Conservation (phyloP, 352 stramenopile genomes). For the Aphanomyces stellatus region DNA sequence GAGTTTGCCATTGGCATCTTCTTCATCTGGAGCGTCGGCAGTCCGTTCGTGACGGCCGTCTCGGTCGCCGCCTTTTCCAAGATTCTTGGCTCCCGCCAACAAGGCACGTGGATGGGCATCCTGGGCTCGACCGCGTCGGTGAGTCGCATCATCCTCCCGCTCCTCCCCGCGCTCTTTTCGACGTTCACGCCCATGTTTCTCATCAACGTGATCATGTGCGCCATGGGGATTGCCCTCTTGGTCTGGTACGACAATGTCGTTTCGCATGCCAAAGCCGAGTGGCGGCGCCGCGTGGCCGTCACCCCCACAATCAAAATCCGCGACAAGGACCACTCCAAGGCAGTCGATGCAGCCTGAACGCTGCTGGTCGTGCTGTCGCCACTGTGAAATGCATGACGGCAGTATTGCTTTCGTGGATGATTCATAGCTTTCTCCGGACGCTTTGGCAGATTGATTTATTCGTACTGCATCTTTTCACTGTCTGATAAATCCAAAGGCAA, state of each 20-base stretch:
- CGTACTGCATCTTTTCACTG: too few relatives aligned
- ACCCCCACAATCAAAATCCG: too few relatives aligned
- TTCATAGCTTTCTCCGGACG: too few relatives aligned
- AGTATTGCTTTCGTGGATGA: too few relatives aligned
- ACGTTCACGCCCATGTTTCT: constrained; percentile 63
- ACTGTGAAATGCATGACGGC: too few relatives aligned
- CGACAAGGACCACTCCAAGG: too few relatives aligned
- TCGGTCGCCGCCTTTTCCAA: constrained; percentile 71
- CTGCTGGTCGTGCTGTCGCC: too few relatives aligned
- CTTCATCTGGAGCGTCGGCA: constrained; percentile 74
- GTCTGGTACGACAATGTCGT: constrained; percentile 32
- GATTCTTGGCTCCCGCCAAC: constrained; percentile 52
- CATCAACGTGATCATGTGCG: constrained; percentile 59
- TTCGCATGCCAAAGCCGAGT: background rate
- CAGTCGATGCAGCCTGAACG: too few relatives aligned
- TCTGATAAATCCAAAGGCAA: too few relatives aligned
- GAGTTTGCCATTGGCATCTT: constrained; percentile 27
- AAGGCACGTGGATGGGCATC: constrained; percentile 71
- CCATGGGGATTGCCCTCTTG: constrained; percentile 44
- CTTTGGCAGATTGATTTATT: too few relatives aligned
- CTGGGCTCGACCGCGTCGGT: constrained; percentile 61
- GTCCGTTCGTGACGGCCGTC: constrained; percentile 64
- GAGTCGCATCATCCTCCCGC: constrained; percentile 65
- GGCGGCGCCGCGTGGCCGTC: background rate
- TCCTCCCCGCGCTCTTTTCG: constrained; percentile 32